A percentile compares a stretch with the other conserved stretches of the same genome.
phyloP scores from a whole-genome alignment of 2,329 filamentous ascomycete genomes.

The Fusarium succisae region DNA sequence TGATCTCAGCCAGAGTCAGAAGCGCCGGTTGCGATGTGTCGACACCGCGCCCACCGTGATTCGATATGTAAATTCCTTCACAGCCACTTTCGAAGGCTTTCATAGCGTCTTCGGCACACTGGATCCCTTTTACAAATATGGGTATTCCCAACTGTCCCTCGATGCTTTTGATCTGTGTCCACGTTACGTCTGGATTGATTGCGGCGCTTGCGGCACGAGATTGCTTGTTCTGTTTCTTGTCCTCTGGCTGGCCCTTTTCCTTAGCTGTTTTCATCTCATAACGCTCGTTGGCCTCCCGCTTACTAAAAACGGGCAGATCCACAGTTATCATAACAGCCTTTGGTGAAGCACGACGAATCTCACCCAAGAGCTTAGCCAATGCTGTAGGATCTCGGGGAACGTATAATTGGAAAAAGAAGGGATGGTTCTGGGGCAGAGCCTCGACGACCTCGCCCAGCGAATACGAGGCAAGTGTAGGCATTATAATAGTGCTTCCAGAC shows the following conservation, averaged over 20 bases:
- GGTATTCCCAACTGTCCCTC: background rate
- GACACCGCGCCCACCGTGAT: background rate
- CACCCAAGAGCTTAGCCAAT: background rate
- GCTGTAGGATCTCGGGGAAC: background rate
- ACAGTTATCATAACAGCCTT: background rate
- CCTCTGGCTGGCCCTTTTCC: rapidly evolving
- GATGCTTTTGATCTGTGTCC: rapidly evolving
- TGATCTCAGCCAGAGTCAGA: background rate
- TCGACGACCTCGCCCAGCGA: background rate
- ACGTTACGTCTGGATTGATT: background rate
- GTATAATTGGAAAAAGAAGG: background rate
- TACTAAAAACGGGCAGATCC: background rate
- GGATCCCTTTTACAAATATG: rapidly evolving
- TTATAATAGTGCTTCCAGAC: background rate
- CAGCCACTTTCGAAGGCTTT: background rate
- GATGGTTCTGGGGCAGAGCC: background rate
- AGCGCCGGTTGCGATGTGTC: background rate
- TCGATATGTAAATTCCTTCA: background rate
- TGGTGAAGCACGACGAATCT: background rate
- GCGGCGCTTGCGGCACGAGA: background rate
- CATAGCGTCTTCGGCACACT: background rate
- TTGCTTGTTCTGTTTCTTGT: background rate
- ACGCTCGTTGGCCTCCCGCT: background rate
- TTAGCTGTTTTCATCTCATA: background rate
- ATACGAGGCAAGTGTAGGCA: background rate